Percentiles rank a stretch among this genome's conserved stretches.
phyloP scores from a whole-genome alignment of 768 basidiomycete species.

The Antrodiella citrinella region DNA sequence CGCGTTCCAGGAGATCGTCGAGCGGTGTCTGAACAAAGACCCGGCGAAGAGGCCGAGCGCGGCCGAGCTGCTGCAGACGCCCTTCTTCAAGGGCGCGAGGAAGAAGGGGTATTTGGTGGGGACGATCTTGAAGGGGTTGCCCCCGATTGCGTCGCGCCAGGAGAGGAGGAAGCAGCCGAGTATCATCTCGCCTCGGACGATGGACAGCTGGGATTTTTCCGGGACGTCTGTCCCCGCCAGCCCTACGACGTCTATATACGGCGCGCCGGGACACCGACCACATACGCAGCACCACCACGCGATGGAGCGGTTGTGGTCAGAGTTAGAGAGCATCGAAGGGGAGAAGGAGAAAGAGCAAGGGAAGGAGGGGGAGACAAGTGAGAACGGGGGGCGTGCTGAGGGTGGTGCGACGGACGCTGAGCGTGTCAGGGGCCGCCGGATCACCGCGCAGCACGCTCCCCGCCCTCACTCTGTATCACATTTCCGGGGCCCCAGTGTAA shows the following conservation, averaged over 20 bases:
- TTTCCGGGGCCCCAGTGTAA: too few species aligned
- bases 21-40: constrained; percentile 78
- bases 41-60: constrained; percentile 76
- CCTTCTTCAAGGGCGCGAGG: constrained; percentile 76
- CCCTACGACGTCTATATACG: constrained; percentile 20
- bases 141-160: constrained; percentile 65
- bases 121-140: constrained; percentile 65
- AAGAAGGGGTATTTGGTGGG: constrained; percentile 73
- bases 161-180: constrained; percentile 45
- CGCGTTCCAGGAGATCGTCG: constrained; percentile 76
- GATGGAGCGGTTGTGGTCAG: constrained; percentile 28
- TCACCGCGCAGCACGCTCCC: constrained; percentile 6
- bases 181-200: constrained; percentile 37
- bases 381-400: constrained; percentile 8
- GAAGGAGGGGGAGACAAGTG: background rate
- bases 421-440: constrained; percentile 12
- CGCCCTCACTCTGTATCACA: constrained; percentile 7
- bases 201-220: constrained; percentile 80
- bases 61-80: constrained; percentile 61
- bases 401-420: constrained; percentile 16
- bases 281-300: constrained; percentile 1
- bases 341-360: background rate
- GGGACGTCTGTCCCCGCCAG: constrained; percentile 30
- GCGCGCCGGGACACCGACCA: constrained; percentile 4
- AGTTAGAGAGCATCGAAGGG: constrained; percentile 16